These are phyloP conservation scores for Acacia confusa DNA, from an alignment of 306 rosid genomes.

Conservation along the genomic window DNA sequence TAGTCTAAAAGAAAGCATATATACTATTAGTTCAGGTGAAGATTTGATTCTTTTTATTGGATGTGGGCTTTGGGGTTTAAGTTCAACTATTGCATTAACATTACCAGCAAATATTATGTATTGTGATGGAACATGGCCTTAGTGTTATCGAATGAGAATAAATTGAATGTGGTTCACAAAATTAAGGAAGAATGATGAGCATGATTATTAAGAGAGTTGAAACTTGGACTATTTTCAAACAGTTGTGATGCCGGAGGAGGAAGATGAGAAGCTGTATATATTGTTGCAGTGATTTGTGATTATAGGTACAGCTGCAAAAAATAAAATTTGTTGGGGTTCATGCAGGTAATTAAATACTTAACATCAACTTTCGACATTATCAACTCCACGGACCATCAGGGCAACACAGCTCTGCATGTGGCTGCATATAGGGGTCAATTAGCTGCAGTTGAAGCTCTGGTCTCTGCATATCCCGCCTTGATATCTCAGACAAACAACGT, in stretches of 20 bases:
- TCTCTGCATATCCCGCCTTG: conserved; percentile 58
- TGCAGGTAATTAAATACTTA: conserved; percentile 79
- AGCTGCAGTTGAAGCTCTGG: conserved; percentile 71
- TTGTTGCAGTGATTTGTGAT: conserved; percentile 13
- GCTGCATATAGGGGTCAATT: conserved; percentile 89
- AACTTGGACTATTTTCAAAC: neutral
- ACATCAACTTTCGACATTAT: conserved; percentile 58
- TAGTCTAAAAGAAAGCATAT: neutral
- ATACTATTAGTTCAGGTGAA: neutral
- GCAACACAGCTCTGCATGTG: conserved; percentile 86
- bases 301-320: neutral
- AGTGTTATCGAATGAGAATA: neutral
- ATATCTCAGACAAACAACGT: conserved; percentile 53
- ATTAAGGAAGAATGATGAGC: neutral
- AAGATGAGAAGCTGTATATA: neutral
- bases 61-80: neutral
- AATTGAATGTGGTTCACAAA: neutral
- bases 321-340: conserved; percentile 7
- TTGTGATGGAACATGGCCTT: neutral
- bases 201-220: neutral
- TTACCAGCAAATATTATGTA: neutral
- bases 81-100: neutral
- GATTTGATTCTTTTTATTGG: neutral
- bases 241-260: neutral
- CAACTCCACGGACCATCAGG: conserved; percentile 69